Base-by-base conservation (phyloP, 768 basidiomycete species). In the Amanita thiersii region DNA sequence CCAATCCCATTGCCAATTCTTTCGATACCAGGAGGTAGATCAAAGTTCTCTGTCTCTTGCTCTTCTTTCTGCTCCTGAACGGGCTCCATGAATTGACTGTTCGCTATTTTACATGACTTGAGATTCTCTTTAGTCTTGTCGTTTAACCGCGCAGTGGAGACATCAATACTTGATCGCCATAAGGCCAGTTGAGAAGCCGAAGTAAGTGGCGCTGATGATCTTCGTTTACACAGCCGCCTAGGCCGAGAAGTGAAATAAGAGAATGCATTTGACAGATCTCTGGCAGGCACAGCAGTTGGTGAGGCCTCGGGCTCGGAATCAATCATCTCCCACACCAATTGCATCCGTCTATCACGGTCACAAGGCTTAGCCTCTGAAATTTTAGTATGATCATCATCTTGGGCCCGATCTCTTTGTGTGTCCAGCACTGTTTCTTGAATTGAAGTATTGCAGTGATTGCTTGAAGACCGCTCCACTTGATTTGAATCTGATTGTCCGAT, bases 1-100 rank as follows among this genome's bases (percentile, higher is more conserved):
- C 73, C 73, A 37, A 75, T 77, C 17, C 78, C 73, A 23, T 63
- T 65, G 15, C 73, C 73, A 29, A 71, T 67, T 30, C 70, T 66
- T 53, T 68, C 64, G 14, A 72, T 43, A 2, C 70, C 71, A 30
- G 54, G 51, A 0, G 76, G 77, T 11, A 78, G 56, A 36, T 66
- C 56, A 55, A 40, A 19, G 40, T 31, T 42, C 52, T 55, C 46
- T 47, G 43, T 20, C 37, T 40, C 35, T 12, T 26, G 29, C 14
- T 39, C 20, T 14, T 14, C 29, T 11, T 25, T 11, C 12, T 19
- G 14, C 21, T 29, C 28, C 9, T 20, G 37, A 23, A 38, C 11
- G 10, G 38, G 7, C 12, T 14, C 2, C 3, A 15, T 28, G 5
- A 14, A 11, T 26, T 11, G 25, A 14, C 31, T 23, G 26, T n/a